These are phyloP conservation scores for sunflower (Helianthus annuus) DNA, from an alignment of 129 eudicot genomes.

Conservation along the genomic window DNA sequence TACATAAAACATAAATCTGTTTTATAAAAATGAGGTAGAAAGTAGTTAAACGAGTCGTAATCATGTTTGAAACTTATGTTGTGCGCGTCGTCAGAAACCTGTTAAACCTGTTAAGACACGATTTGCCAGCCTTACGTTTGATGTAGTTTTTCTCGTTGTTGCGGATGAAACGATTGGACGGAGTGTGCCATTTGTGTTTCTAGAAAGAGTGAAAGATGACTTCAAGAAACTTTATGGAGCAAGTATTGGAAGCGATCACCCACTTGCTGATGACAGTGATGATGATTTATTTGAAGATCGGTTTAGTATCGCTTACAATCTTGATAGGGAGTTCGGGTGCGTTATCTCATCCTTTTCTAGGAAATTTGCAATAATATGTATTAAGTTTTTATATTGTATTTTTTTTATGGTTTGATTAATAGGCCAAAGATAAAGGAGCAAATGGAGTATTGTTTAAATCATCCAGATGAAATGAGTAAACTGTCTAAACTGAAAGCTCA, in stretches of 20 bases:
- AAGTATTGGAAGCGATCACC: constrained; percentile 75
- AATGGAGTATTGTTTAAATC: constrained; percentile 93
- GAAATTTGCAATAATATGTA: neutral
- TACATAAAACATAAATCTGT: too few relatives aligned
- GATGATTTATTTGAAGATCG: constrained; percentile 94
- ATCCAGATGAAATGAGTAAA: constrained; percentile 97
- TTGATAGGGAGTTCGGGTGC: constrained; percentile 97
- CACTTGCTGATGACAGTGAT: constrained; percentile 79
- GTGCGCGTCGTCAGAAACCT: too few relatives aligned
- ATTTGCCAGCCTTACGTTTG: too few relatives aligned
- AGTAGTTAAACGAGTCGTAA: too few relatives aligned
- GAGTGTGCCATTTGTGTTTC: constrained; percentile 88
- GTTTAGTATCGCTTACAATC: constrained; percentile 96
- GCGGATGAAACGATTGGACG: constrained; percentile 93
- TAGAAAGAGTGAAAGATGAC: constrained; percentile 93
- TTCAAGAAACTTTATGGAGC: constrained; percentile 80
- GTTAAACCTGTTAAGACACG: too few relatives aligned
- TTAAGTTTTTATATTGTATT: constrained; percentile 5
- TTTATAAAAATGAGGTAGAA: too few relatives aligned
- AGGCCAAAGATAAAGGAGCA: constrained; percentile 97
- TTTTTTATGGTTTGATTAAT: constrained; percentile 10
- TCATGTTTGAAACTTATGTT: too few relatives aligned
- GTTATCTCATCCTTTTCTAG: constrained; percentile 28
- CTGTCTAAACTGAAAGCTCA: constrained; percentile 93
- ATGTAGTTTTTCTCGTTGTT: constrained; percentile 90